Conservation (phyloP, 2,329 filamentous ascomycete species). For the Clarireedia paspali region DNA sequence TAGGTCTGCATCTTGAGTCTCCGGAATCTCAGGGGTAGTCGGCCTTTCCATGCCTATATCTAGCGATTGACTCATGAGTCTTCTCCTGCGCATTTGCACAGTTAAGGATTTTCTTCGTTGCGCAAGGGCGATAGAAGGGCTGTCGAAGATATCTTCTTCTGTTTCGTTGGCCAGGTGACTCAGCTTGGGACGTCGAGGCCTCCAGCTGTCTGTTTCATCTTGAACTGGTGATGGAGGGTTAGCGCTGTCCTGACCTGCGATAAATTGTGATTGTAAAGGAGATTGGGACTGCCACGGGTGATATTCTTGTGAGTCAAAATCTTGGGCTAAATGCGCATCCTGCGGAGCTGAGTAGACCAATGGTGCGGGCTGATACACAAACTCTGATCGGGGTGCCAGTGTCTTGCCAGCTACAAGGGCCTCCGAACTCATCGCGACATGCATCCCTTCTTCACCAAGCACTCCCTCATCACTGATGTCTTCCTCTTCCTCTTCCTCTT, state of each 20-base stretch:
- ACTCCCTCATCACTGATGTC: background rate
- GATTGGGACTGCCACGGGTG: background rate
- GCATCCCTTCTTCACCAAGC: no score
- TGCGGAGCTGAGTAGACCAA: no score
- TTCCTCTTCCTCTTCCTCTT: background rate
- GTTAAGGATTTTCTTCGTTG: background rate
- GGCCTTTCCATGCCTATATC: background rate
- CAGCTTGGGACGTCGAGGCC: conserved; percentile 9
- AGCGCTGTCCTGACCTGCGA: no score
- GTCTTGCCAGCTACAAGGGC: no score
- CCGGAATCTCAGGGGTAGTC: background rate
- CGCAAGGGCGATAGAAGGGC: background rate
- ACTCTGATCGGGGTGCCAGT: no score
- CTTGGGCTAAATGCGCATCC: no score
- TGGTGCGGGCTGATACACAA: no score
- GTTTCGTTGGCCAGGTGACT: conserved; percentile 14
- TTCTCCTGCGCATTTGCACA: background rate
- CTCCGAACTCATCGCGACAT: no score
- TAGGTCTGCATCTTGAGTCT: background rate
- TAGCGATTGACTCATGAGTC: conserved; percentile 2
- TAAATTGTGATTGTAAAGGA: no score
- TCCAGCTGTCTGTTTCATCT: conserved; percentile 8
- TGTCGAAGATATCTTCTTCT: conserved; percentile 17
- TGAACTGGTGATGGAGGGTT: background rate
- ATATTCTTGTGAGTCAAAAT: background rate